Evolutionary conservation across 1,284 basidiomycete genomes (phyloP).

Genomic region (Austroboletus novae-zelandiae): DNA sequence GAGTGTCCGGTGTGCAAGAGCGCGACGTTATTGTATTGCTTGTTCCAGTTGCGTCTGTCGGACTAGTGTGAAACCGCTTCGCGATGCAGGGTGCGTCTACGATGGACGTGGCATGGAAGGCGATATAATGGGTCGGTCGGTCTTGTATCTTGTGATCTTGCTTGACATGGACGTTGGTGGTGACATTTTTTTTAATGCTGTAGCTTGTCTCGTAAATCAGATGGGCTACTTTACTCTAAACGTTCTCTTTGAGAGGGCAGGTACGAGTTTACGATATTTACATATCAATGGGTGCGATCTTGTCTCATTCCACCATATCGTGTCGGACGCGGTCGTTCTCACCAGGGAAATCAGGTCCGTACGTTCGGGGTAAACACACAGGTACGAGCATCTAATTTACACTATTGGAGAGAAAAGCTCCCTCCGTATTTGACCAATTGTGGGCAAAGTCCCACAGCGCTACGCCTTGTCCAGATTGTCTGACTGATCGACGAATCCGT

Average conservation of each 20-base stretch:
- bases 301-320: no score
- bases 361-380: no score
- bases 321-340: no score
- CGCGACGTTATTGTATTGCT: constrained; percentile 50
- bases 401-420: not conserved
- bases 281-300: no score
- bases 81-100: not conserved
- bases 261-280: no score
- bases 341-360: no score
- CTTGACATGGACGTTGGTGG: no score
- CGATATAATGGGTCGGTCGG: no score
- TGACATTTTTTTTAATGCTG: not conserved
- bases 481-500: not conserved
- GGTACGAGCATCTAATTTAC: no score
- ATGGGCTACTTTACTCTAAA: no score
- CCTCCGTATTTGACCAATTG: not conserved
- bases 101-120: no score
- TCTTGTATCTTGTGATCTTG: not conserved
- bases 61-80: constrained; percentile 3
- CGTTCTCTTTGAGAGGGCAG: no score
- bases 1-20: constrained; percentile 48
- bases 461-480: not conserved
- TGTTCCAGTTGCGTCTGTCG: constrained; percentile 33
- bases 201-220: not conserved
- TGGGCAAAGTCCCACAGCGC: not conserved